phyloP scores from a whole-genome alignment of 1,284 basidiomycete genomes.

The Cryptococcus wingfieldii region DNA sequence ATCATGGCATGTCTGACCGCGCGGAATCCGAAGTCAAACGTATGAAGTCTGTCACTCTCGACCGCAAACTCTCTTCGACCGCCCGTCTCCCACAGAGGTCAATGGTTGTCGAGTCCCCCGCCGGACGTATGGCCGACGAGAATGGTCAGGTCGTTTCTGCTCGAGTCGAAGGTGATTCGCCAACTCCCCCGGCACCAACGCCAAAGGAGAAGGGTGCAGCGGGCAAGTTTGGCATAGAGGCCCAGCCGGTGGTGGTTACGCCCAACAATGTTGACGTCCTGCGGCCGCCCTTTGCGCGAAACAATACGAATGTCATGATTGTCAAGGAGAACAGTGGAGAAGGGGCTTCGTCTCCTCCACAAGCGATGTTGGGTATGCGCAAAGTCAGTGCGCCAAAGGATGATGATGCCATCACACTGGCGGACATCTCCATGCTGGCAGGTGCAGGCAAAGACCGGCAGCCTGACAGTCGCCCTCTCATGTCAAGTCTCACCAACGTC shows the following conservation, averaged over 20 bases:
- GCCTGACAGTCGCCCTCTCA: conserved; percentile 48
- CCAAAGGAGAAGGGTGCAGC: background rate
- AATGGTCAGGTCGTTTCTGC: conserved; percentile 51
- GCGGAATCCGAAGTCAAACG: conserved; percentile 74
- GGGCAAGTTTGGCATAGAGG: conserved; percentile 11
- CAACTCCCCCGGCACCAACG: background rate
- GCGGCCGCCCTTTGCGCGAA: conserved; percentile 69
- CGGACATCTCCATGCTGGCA: conserved; percentile 91
- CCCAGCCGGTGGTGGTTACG: background rate
- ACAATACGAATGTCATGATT: conserved; percentile 83
- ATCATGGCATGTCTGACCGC: conserved; percentile 19
- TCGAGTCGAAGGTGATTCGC: conserved; percentile 6
- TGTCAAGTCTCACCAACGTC: conserved; percentile 77
- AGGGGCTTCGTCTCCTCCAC: background rate
- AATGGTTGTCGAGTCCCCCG: conserved; percentile 92
- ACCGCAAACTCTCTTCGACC: conserved; percentile 84
- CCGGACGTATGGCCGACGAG: conserved; percentile 76
- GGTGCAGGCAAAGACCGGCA: conserved; percentile 64
- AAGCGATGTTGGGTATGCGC: conserved; percentile 18
- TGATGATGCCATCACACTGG: conserved; percentile 85
- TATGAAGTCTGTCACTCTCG: conserved; percentile 84
- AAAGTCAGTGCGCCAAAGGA: conserved; percentile 24
- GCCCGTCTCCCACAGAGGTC: conserved; percentile 88
- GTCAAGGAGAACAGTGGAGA: conserved; percentile 60
- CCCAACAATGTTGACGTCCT: conserved; percentile 51